Base-by-base conservation (phyloP, 805 yeast genomes). In the Metschnikowia dekortorum region DNA sequence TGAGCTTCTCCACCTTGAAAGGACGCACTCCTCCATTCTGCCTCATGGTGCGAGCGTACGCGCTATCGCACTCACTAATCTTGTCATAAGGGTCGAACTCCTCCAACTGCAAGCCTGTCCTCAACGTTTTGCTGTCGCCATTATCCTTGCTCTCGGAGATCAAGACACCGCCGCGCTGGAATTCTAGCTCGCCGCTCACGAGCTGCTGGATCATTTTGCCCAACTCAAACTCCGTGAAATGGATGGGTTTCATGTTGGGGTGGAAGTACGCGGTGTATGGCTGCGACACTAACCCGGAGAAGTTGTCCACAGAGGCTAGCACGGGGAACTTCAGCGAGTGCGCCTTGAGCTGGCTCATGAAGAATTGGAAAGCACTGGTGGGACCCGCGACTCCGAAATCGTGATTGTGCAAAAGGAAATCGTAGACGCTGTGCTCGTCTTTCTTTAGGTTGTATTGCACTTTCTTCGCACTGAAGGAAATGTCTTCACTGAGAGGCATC, bases 291-390 rank as follows among this genome's bases (percentile, higher is more conserved):
- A 88, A 67, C 3, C 83, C 81, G 52, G 88, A 83, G 61, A 89
- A 76, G 61, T 87, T 83, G 65, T 90, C 97, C 39, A 89, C 75
- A 2, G 95, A 76, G 39, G 89, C 72, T 46, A 80, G 71, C 8
- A 85, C 84, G 5, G 92, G 91, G 36, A 71, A 64, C 13, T 62
- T 50, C 2, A 66, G 52, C 54, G 87, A 88, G 35, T 59, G 60
- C 13, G 76, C 62, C 46, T 62, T 50, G 44, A 89, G 68, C 67
- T 86, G 89, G 1, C 71, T 63, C 3, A 87, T 59, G 18, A 87
- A 68, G 46, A 77, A 75, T 48, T 75, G 71, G 57, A 87, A 81
- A 18, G 83, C 78, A 30, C 62, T 61, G 7, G 69, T 78, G 64
- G 72, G 62, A 57, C 70, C 63, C 60, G 56, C 57, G 52, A 62